These are phyloP conservation scores for Amyloporia xantha DNA, from an alignment of 768 basidiomycete species.

Conservation along the genomic window DNA sequence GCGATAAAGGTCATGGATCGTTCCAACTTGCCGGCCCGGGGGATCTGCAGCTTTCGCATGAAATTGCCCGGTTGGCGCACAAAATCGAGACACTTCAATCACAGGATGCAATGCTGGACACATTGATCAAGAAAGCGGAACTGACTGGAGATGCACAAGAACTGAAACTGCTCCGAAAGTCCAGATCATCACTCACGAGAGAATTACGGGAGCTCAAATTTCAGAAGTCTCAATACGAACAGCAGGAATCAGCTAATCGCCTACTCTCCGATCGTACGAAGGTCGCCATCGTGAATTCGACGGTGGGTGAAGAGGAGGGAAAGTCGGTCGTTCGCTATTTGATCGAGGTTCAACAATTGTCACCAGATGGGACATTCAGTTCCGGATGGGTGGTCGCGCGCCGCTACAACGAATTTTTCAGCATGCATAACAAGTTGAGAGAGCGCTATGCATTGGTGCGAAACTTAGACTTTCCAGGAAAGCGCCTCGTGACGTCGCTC, in stretches of 20 bases:
- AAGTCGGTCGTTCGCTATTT: constrained; percentile 90
- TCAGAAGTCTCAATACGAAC: constrained; percentile 89
- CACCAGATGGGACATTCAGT: constrained; percentile 66
- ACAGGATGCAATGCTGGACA: constrained; percentile 80
- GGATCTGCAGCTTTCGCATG: constrained; percentile 80
- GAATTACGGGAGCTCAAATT: constrained; percentile 83
- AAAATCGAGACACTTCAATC: constrained; percentile 72
- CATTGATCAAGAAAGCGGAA: constrained; percentile 91
- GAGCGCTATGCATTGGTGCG: constrained; percentile 66
- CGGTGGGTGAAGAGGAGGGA: constrained; percentile 76
- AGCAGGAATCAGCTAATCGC: constrained; percentile 88
- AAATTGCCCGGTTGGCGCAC: constrained; percentile 72
- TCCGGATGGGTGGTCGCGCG: constrained; percentile 93
- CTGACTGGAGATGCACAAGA: constrained; percentile 87
- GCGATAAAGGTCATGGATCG: constrained; percentile 38
- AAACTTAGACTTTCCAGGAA: constrained; percentile 85
- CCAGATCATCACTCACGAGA: constrained; percentile 72
- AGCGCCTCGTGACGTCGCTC: constrained; percentile 83
- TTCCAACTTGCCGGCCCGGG: constrained; percentile 83
- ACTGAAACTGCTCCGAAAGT: constrained; percentile 72
- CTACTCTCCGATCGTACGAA: constrained; percentile 78
- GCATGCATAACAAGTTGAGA: constrained; percentile 78
- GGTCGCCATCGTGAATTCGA: constrained; percentile 80
- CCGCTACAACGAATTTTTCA: constrained; percentile 92
- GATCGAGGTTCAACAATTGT: constrained; percentile 85